Evolutionary conservation across 768 basidiomycete species (phyloP).

Genomic region (Cubamyces sp.): DNA sequence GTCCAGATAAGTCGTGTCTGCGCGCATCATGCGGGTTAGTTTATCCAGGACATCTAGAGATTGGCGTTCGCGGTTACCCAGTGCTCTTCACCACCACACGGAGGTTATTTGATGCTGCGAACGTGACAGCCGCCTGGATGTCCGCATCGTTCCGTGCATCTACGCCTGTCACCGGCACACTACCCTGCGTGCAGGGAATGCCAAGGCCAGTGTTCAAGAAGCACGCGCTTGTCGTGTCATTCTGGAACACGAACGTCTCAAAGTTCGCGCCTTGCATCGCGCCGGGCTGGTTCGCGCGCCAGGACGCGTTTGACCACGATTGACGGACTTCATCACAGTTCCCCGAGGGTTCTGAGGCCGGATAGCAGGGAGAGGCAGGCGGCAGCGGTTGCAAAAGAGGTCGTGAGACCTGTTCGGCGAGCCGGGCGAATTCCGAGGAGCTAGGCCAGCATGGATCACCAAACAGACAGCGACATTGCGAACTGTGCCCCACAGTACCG

Average conservation of each 20-base stretch:
- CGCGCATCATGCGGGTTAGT: background rate
- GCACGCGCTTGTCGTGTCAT: conserved; percentile 55
- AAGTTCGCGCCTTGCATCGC: conserved; percentile 42
- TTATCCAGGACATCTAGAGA: background rate
- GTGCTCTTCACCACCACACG: conserved; percentile 37
- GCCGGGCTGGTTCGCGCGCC: conserved; percentile 47
- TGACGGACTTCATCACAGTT: conserved; percentile 40
- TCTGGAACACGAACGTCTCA: conserved; percentile 41
- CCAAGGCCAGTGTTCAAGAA: conserved; percentile 49
- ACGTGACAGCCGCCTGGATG: conserved; percentile 32
- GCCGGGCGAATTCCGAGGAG: conserved; percentile 36
- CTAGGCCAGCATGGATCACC: conserved; percentile 50
- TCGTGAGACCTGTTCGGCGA: conserved; percentile 45
- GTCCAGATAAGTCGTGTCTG: conserved; percentile 28
- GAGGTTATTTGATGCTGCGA: conserved; percentile 32
- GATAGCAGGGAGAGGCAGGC: conserved; percentile 47
- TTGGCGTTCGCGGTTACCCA: conserved; percentile 16
- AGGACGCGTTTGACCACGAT: conserved; percentile 39
- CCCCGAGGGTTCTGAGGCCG: conserved; percentile 37
- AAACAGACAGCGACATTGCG: conserved; percentile 32
- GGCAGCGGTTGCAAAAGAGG: conserved; percentile 48
- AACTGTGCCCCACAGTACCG: background rate
- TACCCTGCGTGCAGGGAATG: conserved; percentile 47
- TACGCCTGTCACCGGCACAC: conserved; percentile 42
- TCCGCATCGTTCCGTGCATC: conserved; percentile 33